These are phyloP conservation scores for Uronychia binucleata DNA, from an alignment of 73 alveolate genomes.

Conservation along the genomic window DNA sequence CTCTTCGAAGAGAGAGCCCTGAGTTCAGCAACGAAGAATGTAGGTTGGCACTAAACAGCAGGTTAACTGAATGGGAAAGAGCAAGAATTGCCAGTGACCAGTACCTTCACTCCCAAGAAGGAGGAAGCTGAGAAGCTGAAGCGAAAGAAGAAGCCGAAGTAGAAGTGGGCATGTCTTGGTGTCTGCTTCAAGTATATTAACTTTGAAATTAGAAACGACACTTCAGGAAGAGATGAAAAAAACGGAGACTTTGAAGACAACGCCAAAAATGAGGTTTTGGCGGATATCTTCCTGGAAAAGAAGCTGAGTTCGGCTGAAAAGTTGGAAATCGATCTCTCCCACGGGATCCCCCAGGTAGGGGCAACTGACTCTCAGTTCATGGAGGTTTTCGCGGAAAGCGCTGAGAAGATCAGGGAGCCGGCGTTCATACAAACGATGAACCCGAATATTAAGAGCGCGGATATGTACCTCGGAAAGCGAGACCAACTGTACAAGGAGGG, in stretches of 20 bases:
- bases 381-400: not conserved
- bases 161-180: too few relatives aligned
- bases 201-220: not conserved
- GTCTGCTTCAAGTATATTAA: too few relatives aligned
- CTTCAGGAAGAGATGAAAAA: not conserved
- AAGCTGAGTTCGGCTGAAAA: not conserved
- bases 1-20: not conserved
- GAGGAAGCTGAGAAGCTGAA: too few relatives aligned
- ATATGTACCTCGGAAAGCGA: too few relatives aligned
- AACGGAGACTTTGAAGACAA: not conserved
- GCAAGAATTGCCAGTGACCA: too few relatives aligned
- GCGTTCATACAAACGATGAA: too few relatives aligned
- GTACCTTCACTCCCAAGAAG: too few relatives aligned
- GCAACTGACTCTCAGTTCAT: not conserved
- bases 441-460: too few relatives aligned
- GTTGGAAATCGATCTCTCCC: not conserved
- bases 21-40: not conserved
- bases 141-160: too few relatives aligned
- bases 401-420: not conserved
- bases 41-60: not conserved
- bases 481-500: too few relatives aligned
- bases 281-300: not conserved
- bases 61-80: not conserved
- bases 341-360: not conserved
- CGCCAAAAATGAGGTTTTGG: not conserved